These are phyloP conservation scores for Citrus sp. DNA, from an alignment of 345 rosid species.

Conservation along the genomic window DNA sequence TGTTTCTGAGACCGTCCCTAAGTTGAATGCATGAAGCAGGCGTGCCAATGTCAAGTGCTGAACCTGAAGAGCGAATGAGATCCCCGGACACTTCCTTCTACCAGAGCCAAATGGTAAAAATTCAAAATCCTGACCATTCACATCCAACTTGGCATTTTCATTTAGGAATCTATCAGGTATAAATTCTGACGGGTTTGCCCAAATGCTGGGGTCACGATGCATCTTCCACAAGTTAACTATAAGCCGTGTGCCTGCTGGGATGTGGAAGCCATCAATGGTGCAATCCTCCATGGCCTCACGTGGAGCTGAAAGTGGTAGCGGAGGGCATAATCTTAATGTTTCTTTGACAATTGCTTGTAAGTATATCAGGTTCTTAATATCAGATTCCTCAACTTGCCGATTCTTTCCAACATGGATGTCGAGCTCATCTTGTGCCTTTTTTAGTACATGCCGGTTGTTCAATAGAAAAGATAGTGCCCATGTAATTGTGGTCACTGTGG, in stretches of 20 bases:
- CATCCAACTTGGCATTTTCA: slow-evolving; percentile 10
- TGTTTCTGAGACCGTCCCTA: not conserved
- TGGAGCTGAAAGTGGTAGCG: slow-evolving; percentile 26
- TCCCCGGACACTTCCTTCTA: slow-evolving; percentile 35
- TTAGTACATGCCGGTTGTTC: slow-evolving; percentile 29
- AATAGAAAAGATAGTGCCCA: slow-evolving; percentile 43
- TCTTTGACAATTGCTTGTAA: slow-evolving; percentile 46
- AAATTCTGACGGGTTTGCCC: slow-evolving; percentile 20
- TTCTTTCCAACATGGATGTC: slow-evolving; percentile 27
- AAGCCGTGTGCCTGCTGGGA: slow-evolving; percentile 35
- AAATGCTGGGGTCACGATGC: slow-evolving; percentile 21
- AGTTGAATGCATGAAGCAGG: slow-evolving; percentile 27
- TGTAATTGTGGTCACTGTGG: slow-evolving; percentile 34
- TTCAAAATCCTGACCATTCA: slow-evolving; percentile 24
- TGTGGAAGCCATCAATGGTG: slow-evolving; percentile 18
- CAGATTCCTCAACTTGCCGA: slow-evolving; percentile 37
- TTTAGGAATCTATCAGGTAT: slow-evolving; percentile 29
- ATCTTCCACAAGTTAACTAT: slow-evolving; percentile 27
- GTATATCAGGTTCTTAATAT: slow-evolving; percentile 32
- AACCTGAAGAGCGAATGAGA: slow-evolving; percentile 23
- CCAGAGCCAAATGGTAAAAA: slow-evolving; percentile 31
- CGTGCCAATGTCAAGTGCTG: slow-evolving; percentile 23
- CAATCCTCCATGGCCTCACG: slow-evolving; percentile 33
- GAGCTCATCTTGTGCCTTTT: slow-evolving; percentile 39
- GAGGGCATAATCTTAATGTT: slow-evolving; percentile 35